Evolutionary conservation across 306 rosid genomes (phyloP).

Genomic region (Mimosa pudica): DNA sequence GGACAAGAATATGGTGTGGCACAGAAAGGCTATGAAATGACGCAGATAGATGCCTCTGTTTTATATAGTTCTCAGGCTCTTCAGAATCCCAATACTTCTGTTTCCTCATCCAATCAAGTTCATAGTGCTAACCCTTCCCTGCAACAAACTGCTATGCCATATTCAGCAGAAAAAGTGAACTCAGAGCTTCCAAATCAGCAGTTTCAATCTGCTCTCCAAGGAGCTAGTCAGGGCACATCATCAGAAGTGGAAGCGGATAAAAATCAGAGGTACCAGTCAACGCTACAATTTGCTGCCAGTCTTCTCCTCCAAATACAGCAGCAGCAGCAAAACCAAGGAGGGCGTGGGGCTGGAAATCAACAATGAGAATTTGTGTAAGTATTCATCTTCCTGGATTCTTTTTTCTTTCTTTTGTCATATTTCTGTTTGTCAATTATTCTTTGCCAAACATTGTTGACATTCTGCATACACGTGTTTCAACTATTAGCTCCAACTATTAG

Average conservation of each 20-base stretch:
- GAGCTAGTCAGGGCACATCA: conserved; percentile 62
- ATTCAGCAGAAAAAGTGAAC: conserved; percentile 57
- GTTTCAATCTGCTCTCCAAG: conserved; percentile 60
- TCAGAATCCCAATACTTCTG: conserved; percentile 56
- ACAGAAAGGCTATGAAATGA: conserved; percentile 59
- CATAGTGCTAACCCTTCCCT: conserved; percentile 58
- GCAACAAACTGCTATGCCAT: conserved; percentile 52
- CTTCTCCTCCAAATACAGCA: conserved; percentile 96
- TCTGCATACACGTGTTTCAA: conserved; percentile 4
- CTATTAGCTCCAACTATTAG: not conserved
- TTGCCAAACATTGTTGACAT: not conserved
- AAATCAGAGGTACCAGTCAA: conserved; percentile 82
- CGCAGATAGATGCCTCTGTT: conserved; percentile 58
- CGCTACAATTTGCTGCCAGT: conserved; percentile 94
- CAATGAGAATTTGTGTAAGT: conserved; percentile 66
- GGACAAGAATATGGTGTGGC: conserved; percentile 41
- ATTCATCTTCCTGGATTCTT: conserved; percentile 34
- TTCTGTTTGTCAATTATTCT: not conserved
- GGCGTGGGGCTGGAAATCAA: conserved; percentile 75
- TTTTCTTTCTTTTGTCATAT: not conserved
- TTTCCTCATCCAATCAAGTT: conserved; percentile 54
- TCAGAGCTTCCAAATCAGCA: conserved; percentile 68
- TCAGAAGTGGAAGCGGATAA: conserved; percentile 86
- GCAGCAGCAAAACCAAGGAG: conserved; percentile 66
- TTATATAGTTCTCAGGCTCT: conserved; percentile 60